Percentiles rank a stretch among this genome's conserved stretches.
Conservation (phyloP, 495 filamentous ascomycete genomes). For the Lindgomyces ingoldianus region DNA sequence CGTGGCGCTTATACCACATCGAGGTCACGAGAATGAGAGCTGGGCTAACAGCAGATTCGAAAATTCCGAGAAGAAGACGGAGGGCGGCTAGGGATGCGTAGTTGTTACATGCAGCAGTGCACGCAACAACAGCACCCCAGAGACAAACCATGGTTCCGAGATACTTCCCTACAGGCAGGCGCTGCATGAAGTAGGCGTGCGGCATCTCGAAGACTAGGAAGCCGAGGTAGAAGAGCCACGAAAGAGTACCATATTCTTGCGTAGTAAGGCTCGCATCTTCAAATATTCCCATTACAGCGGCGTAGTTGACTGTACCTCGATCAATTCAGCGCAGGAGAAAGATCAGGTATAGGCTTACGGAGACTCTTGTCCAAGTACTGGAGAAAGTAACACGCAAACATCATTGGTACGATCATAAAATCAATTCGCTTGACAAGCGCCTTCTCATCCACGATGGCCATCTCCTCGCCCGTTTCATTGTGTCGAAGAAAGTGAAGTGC, state of each 20-base stretch:
- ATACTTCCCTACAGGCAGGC: constrained; percentile 59
- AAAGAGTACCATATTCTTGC: constrained; percentile 64
- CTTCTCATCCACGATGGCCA: constrained; percentile 28
- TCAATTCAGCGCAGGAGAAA: background rate
- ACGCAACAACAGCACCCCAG: constrained; percentile 60
- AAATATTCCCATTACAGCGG: constrained; percentile 42
- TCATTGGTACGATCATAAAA: constrained; percentile 36
- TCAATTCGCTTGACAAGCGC: constrained; percentile 33
- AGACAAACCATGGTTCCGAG: constrained; percentile 60
- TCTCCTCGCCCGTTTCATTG: constrained; percentile 17
- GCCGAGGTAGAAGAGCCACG: constrained; percentile 76
- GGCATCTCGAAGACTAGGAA: constrained; percentile 53
- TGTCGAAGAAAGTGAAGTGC: constrained; percentile 33
- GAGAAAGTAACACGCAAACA: constrained; percentile 37
- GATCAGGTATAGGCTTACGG: constrained; percentile 6
- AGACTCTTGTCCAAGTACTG: constrained; percentile 40
- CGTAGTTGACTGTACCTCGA: constrained; percentile 3
- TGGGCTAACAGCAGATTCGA: constrained; percentile 54
- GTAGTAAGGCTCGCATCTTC: constrained; percentile 54
- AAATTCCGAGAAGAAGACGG: constrained; percentile 57
- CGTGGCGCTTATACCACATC: constrained; percentile 57
- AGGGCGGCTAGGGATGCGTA: constrained; percentile 56
- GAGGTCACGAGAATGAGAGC: constrained; percentile 40
- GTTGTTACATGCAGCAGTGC: constrained; percentile 55
- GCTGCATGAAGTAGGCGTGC: constrained; percentile 57